These are phyloP conservation scores for Trichoderma virens DNA, from an alignment of 495 filamentous ascomycete species.

Conservation along the genomic window DNA sequence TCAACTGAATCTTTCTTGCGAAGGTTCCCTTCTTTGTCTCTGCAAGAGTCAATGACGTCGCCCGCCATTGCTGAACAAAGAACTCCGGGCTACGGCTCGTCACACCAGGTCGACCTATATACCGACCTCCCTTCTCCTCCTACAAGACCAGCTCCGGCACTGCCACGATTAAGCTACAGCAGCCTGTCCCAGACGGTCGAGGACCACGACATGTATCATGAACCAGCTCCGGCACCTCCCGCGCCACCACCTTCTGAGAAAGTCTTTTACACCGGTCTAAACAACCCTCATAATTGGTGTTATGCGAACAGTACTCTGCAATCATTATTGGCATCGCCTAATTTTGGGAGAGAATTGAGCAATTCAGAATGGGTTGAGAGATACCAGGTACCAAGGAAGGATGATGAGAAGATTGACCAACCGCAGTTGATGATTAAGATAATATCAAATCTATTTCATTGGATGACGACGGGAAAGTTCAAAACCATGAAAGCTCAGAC, in stretches of 20 bases:
- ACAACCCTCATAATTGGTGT: constrained; percentile 75
- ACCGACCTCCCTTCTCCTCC: constrained; percentile 37
- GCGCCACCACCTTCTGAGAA: constrained; percentile 10
- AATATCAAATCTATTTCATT: constrained; percentile 61
- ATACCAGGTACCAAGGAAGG: constrained; percentile 42
- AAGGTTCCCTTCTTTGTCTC: constrained; percentile 67
- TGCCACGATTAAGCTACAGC: constrained; percentile 79
- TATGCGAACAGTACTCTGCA: constrained; percentile 90
- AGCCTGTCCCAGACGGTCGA: constrained; percentile 59
- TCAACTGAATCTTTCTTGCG: constrained; percentile 69
- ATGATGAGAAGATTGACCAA: constrained; percentile 56
- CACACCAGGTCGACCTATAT: constrained; percentile 20
- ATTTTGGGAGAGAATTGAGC: constrained; percentile 60
- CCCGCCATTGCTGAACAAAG: constrained; percentile 18
- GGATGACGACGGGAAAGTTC: constrained; percentile 61
- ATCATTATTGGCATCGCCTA: constrained; percentile 66
- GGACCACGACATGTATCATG: constrained; percentile 40
- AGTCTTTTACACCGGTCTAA: constrained; percentile 54
- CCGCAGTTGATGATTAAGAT: constrained; percentile 73
- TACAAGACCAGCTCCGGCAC: constrained; percentile 70
- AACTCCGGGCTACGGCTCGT: constrained; percentile 21
- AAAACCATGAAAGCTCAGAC: constrained; percentile 47
- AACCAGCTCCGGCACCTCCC: constrained; percentile 19
- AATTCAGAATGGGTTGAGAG: constrained; percentile 45
- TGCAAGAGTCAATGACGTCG: constrained; percentile 65